Evolutionary conservation across 1,139 yeast species (phyloP).

Genomic region (Saccharomyces uvarum): DNA sequence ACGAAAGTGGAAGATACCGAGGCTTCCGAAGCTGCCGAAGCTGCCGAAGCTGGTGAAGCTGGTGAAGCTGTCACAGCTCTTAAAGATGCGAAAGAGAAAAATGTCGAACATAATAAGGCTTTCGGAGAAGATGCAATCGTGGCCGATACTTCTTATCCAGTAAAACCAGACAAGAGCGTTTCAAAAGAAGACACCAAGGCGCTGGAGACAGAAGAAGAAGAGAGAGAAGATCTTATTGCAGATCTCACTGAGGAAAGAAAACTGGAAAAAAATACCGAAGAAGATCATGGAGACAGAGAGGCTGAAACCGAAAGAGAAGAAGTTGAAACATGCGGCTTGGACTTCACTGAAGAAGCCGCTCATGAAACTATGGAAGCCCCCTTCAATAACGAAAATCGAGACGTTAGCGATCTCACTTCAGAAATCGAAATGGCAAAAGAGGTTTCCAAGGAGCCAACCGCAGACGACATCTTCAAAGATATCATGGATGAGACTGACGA

Average conservation of each 20-base stretch:
- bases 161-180: not conserved
- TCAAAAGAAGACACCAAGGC: not conserved
- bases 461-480: constrained; percentile 4
- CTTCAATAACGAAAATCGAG: not conserved
- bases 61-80: too few species aligned
- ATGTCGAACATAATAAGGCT: not conserved
- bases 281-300: not conserved
- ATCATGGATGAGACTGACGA: constrained; percentile 25
- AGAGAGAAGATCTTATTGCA: not conserved
- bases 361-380: not conserved
- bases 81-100: not conserved
- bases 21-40: not conserved
- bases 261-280: not conserved
- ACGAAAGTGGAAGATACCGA: too few species aligned
- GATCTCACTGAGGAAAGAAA: not conserved
- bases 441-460: not conserved
- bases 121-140: not conserved
- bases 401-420: not conserved
- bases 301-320: constrained; percentile 11
- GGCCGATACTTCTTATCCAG: not conserved
- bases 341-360: not conserved
- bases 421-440: not conserved
- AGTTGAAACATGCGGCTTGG: constrained; percentile 8
- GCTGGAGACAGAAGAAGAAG: not conserved
- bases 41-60: too few species aligned